phyloP scores from a whole-genome alignment of 1,284 basidiomycete species.

The Austropuccinia psidii region DNA sequence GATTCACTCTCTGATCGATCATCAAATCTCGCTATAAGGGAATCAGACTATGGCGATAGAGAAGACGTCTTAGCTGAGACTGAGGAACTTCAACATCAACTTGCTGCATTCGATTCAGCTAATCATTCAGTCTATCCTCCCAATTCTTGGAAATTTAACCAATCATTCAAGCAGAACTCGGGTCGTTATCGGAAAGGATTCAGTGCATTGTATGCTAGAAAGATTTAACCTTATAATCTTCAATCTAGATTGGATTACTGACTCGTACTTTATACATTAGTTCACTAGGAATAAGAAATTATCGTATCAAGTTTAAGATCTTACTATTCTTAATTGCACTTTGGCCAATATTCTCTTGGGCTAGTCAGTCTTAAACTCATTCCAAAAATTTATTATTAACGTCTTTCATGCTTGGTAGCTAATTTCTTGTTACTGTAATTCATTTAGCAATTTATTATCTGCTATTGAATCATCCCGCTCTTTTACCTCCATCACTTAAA shows the following conservation, averaged over 20 bases:
- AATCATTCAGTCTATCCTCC: constrained; percentile 17
- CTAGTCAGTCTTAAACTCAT: not conserved
- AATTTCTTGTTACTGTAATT: not conserved
- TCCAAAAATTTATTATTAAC: not conserved
- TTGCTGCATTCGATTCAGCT: not conserved
- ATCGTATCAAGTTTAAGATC: constrained; percentile 7
- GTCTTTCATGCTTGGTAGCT: not conserved
- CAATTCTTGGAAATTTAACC: not conserved
- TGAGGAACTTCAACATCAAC: constrained; percentile 9
- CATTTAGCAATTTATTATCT: not conserved
- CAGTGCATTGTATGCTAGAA: not conserved
- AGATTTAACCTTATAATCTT: no score
- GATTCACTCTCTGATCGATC: not conserved
- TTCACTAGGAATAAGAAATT: not conserved
- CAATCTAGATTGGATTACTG: not conserved
- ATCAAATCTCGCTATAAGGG: not conserved
- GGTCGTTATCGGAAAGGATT: not conserved
- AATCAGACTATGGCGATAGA: constrained; percentile 32
- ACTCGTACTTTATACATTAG: not conserved
- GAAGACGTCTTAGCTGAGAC: constrained; percentile 29
- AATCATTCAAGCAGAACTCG: not conserved
- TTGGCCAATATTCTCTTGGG: constrained; percentile 28
- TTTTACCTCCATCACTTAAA: constrained; percentile 22
- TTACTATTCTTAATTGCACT: not conserved
- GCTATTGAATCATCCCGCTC: constrained; percentile 8